Evolutionary conservation across 352 stramenopile genomes (phyloP), one percentile per base, ranked within the genome.

Genomic region (Phytophthora cryptogea): DNA sequence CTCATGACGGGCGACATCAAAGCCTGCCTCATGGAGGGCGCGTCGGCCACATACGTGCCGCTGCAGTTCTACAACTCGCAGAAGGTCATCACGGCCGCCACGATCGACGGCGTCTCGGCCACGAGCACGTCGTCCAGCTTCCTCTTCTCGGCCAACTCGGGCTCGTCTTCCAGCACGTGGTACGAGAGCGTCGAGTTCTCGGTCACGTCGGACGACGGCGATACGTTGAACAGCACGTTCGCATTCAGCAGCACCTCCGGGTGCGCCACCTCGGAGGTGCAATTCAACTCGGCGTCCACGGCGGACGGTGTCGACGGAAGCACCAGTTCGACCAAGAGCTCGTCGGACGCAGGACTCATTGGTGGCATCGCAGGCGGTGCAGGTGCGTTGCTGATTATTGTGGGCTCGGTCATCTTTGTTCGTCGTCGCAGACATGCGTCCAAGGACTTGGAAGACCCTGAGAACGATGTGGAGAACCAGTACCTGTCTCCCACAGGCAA

Each of bases 31-130:
- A 93, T 93, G 83, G 86, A 94, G 50, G 86, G 86, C 33, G 80
- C 79, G 23, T 90, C 81, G 17, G 75, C 76, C 32, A 77, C 84
- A 32, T 94, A 94, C 72, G 80, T 93, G 37, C 86, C 86, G 35
- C 65, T 94, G 42, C 83, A 94, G 71, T 86, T 93, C 39, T 90
- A 78, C 66, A 92, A 93, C 72, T 78, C 82, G 48, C 73, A 89
- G 53, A 89, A 89, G 54, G 69, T 88, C 14, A 88, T 94, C 20
- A 61, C 72, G 11, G 70, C 45, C 31, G 86, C 69, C 31, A 84
- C 68, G 32, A 91, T 93, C 45, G 79, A 86, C 48, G 67, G 70
- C 37, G 61, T 85, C 3, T 63, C 64, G 3, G 83, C 76, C 20
- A 84, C 64, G 13, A 80, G 63, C 43, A 79, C 68, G 32, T 75